Evolutionary conservation across 495 filamentous ascomycete species (phyloP), one percentile per base, ranked within the genome.

Genomic region (Penicillium desertorum): DNA sequence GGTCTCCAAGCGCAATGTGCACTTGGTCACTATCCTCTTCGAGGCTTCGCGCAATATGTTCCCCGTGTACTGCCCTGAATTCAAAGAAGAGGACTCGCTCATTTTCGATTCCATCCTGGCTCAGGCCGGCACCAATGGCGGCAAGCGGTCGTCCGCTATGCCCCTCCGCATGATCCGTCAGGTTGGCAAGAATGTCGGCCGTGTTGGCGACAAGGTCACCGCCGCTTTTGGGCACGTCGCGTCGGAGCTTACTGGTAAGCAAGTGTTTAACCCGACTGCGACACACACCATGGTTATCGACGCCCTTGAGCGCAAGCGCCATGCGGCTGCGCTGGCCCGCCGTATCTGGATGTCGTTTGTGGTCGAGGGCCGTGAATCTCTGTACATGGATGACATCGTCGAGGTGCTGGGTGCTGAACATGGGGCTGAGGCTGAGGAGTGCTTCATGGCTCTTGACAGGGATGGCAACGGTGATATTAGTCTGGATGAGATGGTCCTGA

Each of bases 301-400:
- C 62, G 94, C 93, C 3, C 79, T 98, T 51, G 92, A 96, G 67
- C 91, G 88, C 63, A 85, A 84, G 41, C 77, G 80, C 39, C 88
- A 88, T 22, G 88, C 91, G 4, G 93, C 96, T 73, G 94, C 93
- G 25, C 74, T 98, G 58, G 94, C 92, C 6, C 87, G 84, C 60
- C 86, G 94, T 68, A 85, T 98, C 57, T 98, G 94, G 94, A 96
- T 96, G 91, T 96, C 91, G 2, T 97, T 97, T 67, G 94, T 97
- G 11, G 84, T 92, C 16, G 92, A 97, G 70, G 93, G 90, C 45
- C 85, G 86, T 42, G 88, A 96, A 41, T 75, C 88, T 7, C 77
- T 98, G 27, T 92, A 80, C 58, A 69, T 79, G 27, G 91, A 96
- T 8, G 94, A 98, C 65, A 79, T 98, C 46, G 56, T 85, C 11